These are phyloP conservation scores for Stephania japonica DNA, from an alignment of 164 flowering plant species.

Conservation along the genomic window DNA sequence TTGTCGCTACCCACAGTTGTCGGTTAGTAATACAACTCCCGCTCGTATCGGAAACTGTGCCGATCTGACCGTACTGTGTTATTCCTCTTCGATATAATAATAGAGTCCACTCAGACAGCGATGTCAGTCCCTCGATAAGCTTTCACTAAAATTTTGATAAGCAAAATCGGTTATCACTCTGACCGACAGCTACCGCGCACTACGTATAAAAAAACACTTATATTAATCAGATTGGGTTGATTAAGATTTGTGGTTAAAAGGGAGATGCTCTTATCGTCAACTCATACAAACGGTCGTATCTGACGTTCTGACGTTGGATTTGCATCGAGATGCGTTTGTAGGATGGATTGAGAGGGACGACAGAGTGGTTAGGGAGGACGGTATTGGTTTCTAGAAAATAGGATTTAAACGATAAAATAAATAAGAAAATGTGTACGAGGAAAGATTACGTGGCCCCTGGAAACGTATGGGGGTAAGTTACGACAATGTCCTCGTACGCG, in stretches of 20 bases:
- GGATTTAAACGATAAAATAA: neutral
- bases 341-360: neutral
- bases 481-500: neutral
- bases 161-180: neutral
- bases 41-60: neutral
- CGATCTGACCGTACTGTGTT: slow-evolving; percentile 11
- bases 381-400: neutral
- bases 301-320: neutral
- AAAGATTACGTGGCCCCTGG: slow-evolving; percentile 11
- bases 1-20: neutral
- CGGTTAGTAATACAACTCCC: neutral
- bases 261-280: neutral
- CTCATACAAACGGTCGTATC: neutral
- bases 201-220: neutral
- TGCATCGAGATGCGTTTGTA: neutral
- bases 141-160: neutral
- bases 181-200: slow-evolving; percentile 17
- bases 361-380: neutral
- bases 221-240: neutral
- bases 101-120: slow-evolving; percentile 6
- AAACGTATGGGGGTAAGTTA: neutral
- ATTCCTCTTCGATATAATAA: slow-evolving; percentile 1
- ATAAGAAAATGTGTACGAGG: slow-evolving; percentile 17
- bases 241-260: neutral
- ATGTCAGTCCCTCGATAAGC: neutral